Percentiles rank a stretch among this genome's conserved stretches.
Conservation (phyloP, 805 yeast species). For the Candida taoyuanica region DNA sequence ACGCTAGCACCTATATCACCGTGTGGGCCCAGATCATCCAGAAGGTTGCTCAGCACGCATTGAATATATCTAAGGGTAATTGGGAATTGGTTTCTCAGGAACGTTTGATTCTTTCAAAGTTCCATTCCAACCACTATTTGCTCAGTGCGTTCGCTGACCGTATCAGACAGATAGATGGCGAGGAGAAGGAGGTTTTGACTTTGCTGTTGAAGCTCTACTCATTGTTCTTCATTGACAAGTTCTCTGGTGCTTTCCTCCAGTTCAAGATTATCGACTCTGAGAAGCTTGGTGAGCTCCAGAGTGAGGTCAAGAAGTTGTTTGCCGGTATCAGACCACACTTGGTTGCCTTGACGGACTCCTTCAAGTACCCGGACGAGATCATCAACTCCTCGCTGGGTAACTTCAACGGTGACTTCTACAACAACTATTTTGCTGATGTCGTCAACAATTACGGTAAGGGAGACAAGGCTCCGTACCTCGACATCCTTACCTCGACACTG, state of each 20-base stretch:
- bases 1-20: conserved; percentile 16
- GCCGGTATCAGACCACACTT: conserved; percentile 58
- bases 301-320: conserved; percentile 43
- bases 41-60: conserved; percentile 28
- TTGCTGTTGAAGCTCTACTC: conserved; percentile 61
- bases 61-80: conserved; percentile 28
- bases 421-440: conserved; percentile 67
- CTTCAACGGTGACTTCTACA: conserved; percentile 78
- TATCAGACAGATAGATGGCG: conserved; percentile 19
- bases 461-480: conserved; percentile 49
- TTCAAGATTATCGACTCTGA: conserved; percentile 50
- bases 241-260: conserved; percentile 68
- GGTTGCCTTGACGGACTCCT: conserved; percentile 78
- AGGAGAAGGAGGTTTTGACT: conserved; percentile 45
- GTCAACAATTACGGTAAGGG: conserved; percentile 41
- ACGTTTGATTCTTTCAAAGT: conserved; percentile 35
- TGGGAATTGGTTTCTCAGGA: conserved; percentile 36
- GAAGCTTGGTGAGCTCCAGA: conserved; percentile 39
- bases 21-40: conserved; percentile 35
- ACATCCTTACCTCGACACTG: conserved; percentile 34
- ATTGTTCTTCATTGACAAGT: conserved; percentile 60
- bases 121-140: conserved; percentile 37
- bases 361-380: conserved; percentile 74
- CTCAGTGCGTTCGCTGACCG: conserved; percentile 30
- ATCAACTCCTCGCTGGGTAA: conserved; percentile 80